Base-by-base conservation (phyloP, 2,329 filamentous ascomycete genomes). In the Xylaria sp. region DNA sequence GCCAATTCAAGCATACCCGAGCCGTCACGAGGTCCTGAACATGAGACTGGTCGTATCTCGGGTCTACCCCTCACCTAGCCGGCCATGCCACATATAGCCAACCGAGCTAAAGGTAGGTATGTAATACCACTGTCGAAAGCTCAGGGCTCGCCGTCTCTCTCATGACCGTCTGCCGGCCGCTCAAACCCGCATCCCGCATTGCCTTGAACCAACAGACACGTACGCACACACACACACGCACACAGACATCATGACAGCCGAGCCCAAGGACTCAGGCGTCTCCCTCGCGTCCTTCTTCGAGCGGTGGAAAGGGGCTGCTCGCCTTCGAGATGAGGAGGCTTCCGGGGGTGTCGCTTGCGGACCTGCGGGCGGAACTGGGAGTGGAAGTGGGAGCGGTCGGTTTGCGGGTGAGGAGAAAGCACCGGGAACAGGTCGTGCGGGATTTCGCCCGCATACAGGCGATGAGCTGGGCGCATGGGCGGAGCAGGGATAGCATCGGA, bases 281-380 rank as follows among this genome's bases (percentile, higher is more conserved):
- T 63, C 62, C 13, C 42, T 64, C 42, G 48, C 54, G 40, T 52
- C 53, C 2, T 69, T 71, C 54, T 70, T 71, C 52, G 62, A 68
- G 18, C 66, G 66, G 34, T 67, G 65, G 48, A 57, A 61, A n/a
- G 18, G 64, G 53, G 7, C 56, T 80, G 13, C 57, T 71, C 26
- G 71, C 72, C 2, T 82, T 80, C 61, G 63, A 68, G 17, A 73
- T 80, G 70, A 68, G 68, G 39, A 71, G 68, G 38, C 64, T 81
- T 9, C 65, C 63, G 2, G 80, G 79, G 0, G 57, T 76, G 1
- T 72, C 75, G 1, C 70, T 80, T 5, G 58, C 66, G 21, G 65
- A 71, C 42, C 66, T 71, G 42, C 68, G 66, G 13, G 50, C 43
- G 24, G 50, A 54, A n/a, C n/a, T n/a, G n/a, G n/a, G n/a, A n/a